Base-by-base conservation (phyloP, 1,139 yeast genomes). In the Groenewaldozyma auringiensis region DNA sequence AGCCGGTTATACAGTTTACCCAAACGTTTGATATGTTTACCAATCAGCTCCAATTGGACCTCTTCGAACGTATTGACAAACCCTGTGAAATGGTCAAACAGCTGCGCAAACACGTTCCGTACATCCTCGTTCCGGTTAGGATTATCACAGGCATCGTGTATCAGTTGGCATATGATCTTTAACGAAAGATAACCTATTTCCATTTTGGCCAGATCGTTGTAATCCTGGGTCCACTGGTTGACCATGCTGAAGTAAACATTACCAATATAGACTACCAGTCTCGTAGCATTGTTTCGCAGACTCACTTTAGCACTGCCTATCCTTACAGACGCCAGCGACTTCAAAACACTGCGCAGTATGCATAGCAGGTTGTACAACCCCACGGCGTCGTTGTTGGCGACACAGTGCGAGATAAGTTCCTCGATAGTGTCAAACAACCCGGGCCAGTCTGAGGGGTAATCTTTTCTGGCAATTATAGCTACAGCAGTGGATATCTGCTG, bases 361-460 rank as follows among this genome's bases (percentile, higher is more conserved):
- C 79, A 68, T 49, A 88, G 71, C 13, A 79, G 58, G 57, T 87
- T 85, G 59, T 80, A 78, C 11, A 79, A 66, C 42, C 76, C 72
- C 0, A 76, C 68, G 38, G 76, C 59, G 53, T 81, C 38, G 6
- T 20, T 18, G 6, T 77, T 31, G 4, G 69, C 70, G 43, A 62
- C 55, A 4, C 56, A 53, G 16, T 62, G 56, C 1, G 73, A 16
- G n/a, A 35, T 35, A 4, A 35, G 38, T 9, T 20, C 38, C n/a
- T 76, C 75, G 1, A 88, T 55, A 13, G 79, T 80, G 47, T 83
- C 88, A 58, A 89, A 83, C 25, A 88, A 62, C 1, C 72, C 66
- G 0, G 94, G 88, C 97, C 97, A 92, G 41, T 83, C 89, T 6
- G 68, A 63, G 0, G 97, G 97, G 61, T 84, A 92, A 57, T 92